phyloP scores from a whole-genome alignment of 768 basidiomycete species.

The Sporobolomyces pararoseus region DNA sequence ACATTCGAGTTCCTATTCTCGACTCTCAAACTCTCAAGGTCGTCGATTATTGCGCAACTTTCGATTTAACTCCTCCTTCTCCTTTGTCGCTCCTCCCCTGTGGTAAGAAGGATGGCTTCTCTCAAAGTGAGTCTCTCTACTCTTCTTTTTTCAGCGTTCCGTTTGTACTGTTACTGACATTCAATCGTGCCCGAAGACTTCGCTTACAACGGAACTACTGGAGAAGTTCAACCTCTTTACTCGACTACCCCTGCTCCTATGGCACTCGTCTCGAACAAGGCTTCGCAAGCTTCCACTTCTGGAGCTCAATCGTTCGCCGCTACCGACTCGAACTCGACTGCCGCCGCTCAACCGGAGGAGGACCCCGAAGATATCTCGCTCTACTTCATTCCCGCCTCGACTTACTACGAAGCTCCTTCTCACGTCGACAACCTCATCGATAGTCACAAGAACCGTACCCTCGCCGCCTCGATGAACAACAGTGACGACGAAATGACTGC shows the following conservation, averaged over 20 bases:
- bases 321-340: slow-evolving; percentile 11
- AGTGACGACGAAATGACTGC: not conserved
- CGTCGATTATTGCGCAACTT: slow-evolving; percentile 44
- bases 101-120: slow-evolving; percentile 36
- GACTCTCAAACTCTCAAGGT: slow-evolving; percentile 31
- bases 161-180: slow-evolving; percentile 7
- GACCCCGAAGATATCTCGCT: slow-evolving; percentile 26
- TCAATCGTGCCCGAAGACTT: slow-evolving; percentile 21
- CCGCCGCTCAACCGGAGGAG: slow-evolving; percentile 3
- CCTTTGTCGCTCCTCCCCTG: slow-evolving; percentile 40
- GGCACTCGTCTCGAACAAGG: slow-evolving; percentile 21
- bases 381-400: slow-evolving; percentile 38
- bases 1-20: slow-evolving; percentile 42
- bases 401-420: slow-evolving; percentile 29
- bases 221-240: slow-evolving; percentile 41
- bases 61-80: slow-evolving; percentile 38
- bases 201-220: slow-evolving; percentile 38
- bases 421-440: slow-evolving; percentile 16
- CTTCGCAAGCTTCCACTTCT: not conserved
- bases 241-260: slow-evolving; percentile 22
- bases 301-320: slow-evolving; percentile 22
- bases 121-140: slow-evolving; percentile 28
- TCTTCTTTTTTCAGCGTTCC: not conserved
- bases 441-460: slow-evolving; percentile 15
- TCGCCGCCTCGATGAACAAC: slow-evolving; percentile 1